Conservation (phyloP, 176 grass and related monocot genomes). For the Sorghum bicolor region Sorghum_bicolor_NCBIv3 NC_012872.2:20374001-20374500, state of each 20-base stretch:
- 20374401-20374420: constrained; percentile 73
- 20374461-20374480: neutral
- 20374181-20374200: too few species aligned
- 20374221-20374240: too few species aligned
- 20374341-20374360: constrained; percentile 76
- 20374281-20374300: neutral
- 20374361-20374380: constrained; percentile 84
- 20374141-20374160: too few species aligned
- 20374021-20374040: constrained; percentile 4
- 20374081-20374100: too few species aligned
- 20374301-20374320: neutral
- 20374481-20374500: neutral
- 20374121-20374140: too few species aligned
- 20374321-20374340: constrained; percentile 78
- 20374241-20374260: too few species aligned
- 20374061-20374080: too few species aligned
- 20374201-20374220: too few species aligned
- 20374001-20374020: neutral
- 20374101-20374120: too few species aligned
- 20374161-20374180: too few species aligned
- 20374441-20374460: constrained; percentile 32
- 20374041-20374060: too few species aligned
- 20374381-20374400: constrained; percentile 70
- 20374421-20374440: constrained; percentile 55
- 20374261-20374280: too few species aligned